Base-by-base conservation (phyloP, 2,329 filamentous ascomycete species). In the Botrytis hyacinthi region DNA sequence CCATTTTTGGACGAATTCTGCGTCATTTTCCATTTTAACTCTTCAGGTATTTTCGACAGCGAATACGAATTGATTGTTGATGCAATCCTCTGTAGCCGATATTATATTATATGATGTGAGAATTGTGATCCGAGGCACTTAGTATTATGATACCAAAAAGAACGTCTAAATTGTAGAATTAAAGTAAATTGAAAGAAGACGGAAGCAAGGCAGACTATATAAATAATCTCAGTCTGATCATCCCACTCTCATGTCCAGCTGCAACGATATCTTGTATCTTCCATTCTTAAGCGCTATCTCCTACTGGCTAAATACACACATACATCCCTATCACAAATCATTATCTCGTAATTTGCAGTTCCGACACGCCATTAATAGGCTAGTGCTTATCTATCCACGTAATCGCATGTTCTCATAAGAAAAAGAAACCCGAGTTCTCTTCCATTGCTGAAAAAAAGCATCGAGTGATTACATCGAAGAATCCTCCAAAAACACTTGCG, bases 1-100 rank as follows among this genome's bases (percentile, higher is more conserved):
- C 69, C 69, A 71, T 40, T 54, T 54, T 48, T 54, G 16, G 29
- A 22, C 26, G 10, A 71, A 71, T 14, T n/a, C 42, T 54, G 66
- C 16, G 18, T 51, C 29, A 6, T 22, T n/a, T 67, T 37, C 40
- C 68, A 63, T 54, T 37, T 44, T 22, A 12, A 3, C 7, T 65
- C 57, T 42, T 9, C 22, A 4, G 1, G 4, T 2, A 0, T 9
- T 7, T 29, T 12, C 3, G 16, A 29, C 8, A 6, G 18, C 29
- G 3, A 26, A 12, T 29, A 1, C 10, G 16, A 51, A 20, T 4
- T n/a, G 26, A 18, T 29, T 32, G 26, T 29, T 7, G 29, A 54
- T n/a, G 48, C 12, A 8, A 37, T 10, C 8, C 3, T 48, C 29
- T 8, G 4, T 8, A 46, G 3, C 12, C 1, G 16, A 12, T 35